Evolutionary conservation across 2,329 filamentous ascomycete species (phyloP).

Genomic region (Colletotrichum paranaense): DNA sequence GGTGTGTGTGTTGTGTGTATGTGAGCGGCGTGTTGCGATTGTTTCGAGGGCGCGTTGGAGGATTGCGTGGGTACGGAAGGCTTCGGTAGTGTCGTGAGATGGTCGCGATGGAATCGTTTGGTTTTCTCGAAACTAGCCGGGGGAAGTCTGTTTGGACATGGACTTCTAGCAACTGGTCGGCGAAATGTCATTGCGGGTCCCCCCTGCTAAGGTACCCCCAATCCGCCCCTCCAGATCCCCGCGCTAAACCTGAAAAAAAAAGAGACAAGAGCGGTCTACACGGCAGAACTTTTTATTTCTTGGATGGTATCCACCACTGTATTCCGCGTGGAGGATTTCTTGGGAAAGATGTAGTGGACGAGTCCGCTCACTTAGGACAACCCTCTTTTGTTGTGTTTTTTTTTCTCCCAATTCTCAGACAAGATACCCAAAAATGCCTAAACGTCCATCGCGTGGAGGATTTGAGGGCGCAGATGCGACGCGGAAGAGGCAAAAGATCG

Average conservation of each 20-base stretch:
- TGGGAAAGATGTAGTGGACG: not conserved
- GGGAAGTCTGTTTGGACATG: not conserved
- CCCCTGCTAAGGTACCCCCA: slow-evolving; percentile 8
- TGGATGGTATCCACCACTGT: slow-evolving; percentile 21
- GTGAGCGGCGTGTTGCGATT: not conserved
- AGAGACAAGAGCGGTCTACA: slow-evolving; percentile 23
- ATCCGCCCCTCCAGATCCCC: slow-evolving; percentile 18
- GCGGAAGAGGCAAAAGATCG: slow-evolving; percentile 67
- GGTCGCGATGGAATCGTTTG: not conserved
- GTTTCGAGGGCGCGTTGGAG: not conserved
- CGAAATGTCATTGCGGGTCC: slow-evolving; percentile 32
- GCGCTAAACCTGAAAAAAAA: slow-evolving; percentile 23
- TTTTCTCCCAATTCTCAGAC: not conserved
- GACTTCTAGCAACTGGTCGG: slow-evolving; percentile 4
- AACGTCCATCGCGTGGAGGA: slow-evolving; percentile 53
- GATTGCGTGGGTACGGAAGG: not conserved
- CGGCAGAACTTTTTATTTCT: slow-evolving; percentile 39
- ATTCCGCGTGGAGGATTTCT: not conserved
- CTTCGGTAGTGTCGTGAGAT: not conserved
- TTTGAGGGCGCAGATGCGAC: slow-evolving; percentile 53
- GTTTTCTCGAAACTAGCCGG: slow-evolving; percentile 9
- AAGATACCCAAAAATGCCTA: slow-evolving; percentile 51
- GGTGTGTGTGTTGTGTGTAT: not conserved
- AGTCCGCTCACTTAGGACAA: not conserved
- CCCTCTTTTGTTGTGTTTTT: not conserved